phyloP scores from a whole-genome alignment of 2,329 filamentous ascomycete species.

The Calonectria leucothoes region DNA sequence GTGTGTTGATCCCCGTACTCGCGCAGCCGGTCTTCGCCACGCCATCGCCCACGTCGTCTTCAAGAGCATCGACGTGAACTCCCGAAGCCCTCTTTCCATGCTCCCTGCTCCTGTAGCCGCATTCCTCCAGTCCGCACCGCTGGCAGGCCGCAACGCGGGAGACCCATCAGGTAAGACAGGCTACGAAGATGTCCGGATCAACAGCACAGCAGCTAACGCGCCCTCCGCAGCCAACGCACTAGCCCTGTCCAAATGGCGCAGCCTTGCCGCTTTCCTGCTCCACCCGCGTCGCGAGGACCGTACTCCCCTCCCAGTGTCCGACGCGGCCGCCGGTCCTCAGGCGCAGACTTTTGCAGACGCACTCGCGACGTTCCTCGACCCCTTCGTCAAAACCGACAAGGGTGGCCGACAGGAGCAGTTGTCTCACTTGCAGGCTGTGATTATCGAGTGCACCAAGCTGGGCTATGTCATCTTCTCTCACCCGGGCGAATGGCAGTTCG shows the following conservation, averaged over 20 bases:
- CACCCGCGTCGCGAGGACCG: constrained; percentile 51
- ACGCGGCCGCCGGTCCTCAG: constrained; percentile 44
- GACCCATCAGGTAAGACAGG: constrained; percentile 23
- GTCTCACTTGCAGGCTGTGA: constrained; percentile 52
- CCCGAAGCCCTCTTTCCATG: constrained; percentile 46
- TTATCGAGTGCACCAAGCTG: constrained; percentile 53
- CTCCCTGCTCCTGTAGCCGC: constrained; percentile 49
- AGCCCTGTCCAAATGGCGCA: constrained; percentile 56
- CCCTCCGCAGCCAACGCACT: constrained; percentile 31
- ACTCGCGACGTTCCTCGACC: constrained; percentile 48
- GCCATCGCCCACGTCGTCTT: constrained; percentile 52
- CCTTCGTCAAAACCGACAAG: constrained; percentile 45
- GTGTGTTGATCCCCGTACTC: constrained; percentile 47
- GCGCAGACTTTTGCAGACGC: constrained; percentile 46
- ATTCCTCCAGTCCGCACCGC: constrained; percentile 45
- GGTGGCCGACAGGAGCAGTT: constrained; percentile 47
- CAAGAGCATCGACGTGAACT: constrained; percentile 46
- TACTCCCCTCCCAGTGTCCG: constrained; percentile 46
- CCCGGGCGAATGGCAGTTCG: constrained; percentile 52
- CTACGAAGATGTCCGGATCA: neutral
- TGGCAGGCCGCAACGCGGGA: constrained; percentile 6
- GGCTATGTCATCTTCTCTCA: constrained; percentile 58
- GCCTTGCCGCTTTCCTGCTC: constrained; percentile 55
- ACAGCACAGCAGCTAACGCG: neutral
- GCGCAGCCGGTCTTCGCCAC: constrained; percentile 50